A percentile compares a stretch with the other conserved stretches of the same genome.
phyloP scores from a whole-genome alignment of 352 stramenopile species.

The Pythium insidiosum region DNA sequence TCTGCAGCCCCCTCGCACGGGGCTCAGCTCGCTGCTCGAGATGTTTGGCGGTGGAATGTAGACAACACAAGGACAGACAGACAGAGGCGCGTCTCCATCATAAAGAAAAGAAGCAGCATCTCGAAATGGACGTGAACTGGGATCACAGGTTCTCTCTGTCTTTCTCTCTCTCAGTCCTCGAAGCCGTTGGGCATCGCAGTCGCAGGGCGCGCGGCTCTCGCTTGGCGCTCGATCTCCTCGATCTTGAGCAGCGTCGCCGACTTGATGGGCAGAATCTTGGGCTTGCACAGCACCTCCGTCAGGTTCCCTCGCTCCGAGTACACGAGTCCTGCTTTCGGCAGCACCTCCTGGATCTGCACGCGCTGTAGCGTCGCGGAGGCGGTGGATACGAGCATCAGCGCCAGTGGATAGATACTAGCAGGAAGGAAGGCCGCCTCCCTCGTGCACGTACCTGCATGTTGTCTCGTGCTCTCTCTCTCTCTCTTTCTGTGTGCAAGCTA shows the following conservation, averaged over 20 bases:
- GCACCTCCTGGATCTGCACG: constrained; percentile 74
- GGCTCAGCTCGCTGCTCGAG: constrained; percentile 74
- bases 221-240: constrained; percentile 79
- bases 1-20: constrained; percentile 66
- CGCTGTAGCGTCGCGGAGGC: constrained; percentile 22
- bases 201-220: constrained; percentile 26
- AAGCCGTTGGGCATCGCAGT: too few species aligned
- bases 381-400: not conserved
- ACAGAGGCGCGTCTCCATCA: too few species aligned
- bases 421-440: too few species aligned
- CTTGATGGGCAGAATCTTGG: constrained; percentile 88
- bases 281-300: constrained; percentile 83
- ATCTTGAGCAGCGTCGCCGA: constrained; percentile 77
- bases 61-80: too few species aligned
- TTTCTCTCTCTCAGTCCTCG: too few species aligned
- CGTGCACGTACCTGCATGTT: too few species aligned
- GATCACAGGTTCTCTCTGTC: too few species aligned
- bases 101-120: too few species aligned
- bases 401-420: too few species aligned
- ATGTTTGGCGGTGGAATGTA: constrained; percentile 82
- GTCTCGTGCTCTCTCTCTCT: too few species aligned
- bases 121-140: too few species aligned
- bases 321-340: constrained; percentile 83
- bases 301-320: constrained; percentile 85
- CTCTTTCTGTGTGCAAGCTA: too few species aligned